phyloP scores from a whole-genome alignment of 2,329 filamentous ascomycete genomes.

The Raffaelea deltoideospora region DNA sequence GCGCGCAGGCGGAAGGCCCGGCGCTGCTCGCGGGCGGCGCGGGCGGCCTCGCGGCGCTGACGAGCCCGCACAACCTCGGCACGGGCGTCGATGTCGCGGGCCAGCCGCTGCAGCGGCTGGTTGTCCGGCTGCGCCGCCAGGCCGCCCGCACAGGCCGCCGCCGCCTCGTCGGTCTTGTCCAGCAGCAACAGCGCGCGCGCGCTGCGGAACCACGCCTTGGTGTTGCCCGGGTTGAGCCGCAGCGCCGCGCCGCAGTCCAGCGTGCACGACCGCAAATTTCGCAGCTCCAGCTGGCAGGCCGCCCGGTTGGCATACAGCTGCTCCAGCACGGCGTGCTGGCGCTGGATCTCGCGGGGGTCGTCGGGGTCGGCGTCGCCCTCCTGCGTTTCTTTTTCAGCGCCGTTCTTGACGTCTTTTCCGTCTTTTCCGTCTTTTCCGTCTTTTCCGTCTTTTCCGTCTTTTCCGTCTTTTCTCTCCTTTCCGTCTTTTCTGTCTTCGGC shows the following conservation, averaged over 20 bases:
- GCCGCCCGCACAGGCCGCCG: slow-evolving; percentile 62
- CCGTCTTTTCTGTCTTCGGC: neutral
- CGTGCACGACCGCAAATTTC: slow-evolving; percentile 78
- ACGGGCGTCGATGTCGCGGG: slow-evolving; percentile 35
- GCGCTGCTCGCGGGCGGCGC: slow-evolving; percentile 35
- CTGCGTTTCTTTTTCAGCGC: too few species aligned
- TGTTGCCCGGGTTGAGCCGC: slow-evolving; percentile 60
- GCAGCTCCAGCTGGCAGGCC: slow-evolving; percentile 73
- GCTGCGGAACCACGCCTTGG: slow-evolving; percentile 87
- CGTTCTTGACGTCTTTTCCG: slow-evolving; percentile 5
- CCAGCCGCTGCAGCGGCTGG: slow-evolving; percentile 45
- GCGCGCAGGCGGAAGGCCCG: slow-evolving; percentile 47
- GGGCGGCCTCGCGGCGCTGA: slow-evolving; percentile 37
- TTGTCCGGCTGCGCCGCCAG: slow-evolving; percentile 54
- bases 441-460: neutral
- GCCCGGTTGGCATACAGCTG: slow-evolving; percentile 75
- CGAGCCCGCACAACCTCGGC: slow-evolving; percentile 40
- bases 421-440: neutral
- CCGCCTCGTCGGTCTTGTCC: slow-evolving; percentile 64
- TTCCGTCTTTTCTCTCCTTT: neutral
- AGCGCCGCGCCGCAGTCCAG: slow-evolving; percentile 71
- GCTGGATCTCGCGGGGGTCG: slow-evolving; percentile 39
- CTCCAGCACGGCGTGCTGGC: slow-evolving; percentile 54
- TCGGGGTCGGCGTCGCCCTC: too few species aligned
- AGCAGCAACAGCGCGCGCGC: slow-evolving; percentile 63